Base-by-base conservation (phyloP, 2,329 filamentous ascomycete species). In the Rhynchosporium secalis region DNA sequence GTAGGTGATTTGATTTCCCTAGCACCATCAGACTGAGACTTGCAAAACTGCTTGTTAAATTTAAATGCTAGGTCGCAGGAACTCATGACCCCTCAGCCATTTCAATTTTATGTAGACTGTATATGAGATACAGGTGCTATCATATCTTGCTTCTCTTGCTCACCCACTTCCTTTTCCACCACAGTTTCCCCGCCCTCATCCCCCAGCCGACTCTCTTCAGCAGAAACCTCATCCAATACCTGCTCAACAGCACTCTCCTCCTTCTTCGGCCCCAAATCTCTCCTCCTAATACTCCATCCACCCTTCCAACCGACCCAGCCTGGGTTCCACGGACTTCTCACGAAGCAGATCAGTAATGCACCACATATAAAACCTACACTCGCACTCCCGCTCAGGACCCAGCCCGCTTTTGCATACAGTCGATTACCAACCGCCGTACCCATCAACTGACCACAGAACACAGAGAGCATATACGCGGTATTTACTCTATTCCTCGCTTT, bases 401-500 rank as follows among this genome's bases (percentile, higher is more conserved):
- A 87, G 0, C 85, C 85, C 0, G 78, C 80, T 4, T 74, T 64
- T 5, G 81, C 82, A 71, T 84, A 87, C 12, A 87, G 73, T 49
- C 79, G 76, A 65, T 82, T 85, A 0, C 82, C 82, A 0, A 84
- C 83, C 1, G 83, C 79, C 0, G 86, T 88, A 0, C 90, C 90
- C 1, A 86, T 87, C 52, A 95, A 71, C 77, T 95, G 91, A 0
- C 91, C 91, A 33, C 83, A 85, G 70, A 94, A 94, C 0, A 84
- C 86, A 7, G 82, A 81, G 0, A 92, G 81, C 91, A 94, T 95
- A 71, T 92, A 95, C 1, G 87, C 89, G 0, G 90, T 92, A 72
- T 95, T 95, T 29, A 94, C 83, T 3, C 91, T 77, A 75, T 92
- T 95, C 4, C 89, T 77, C 0, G 87, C 86, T 63, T 85, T 86